Percentiles rank a stretch among this genome's conserved stretches.
phyloP scores from a whole-genome alignment of 768 basidiomycete species.

The Termitomyces sp. region DNA sequence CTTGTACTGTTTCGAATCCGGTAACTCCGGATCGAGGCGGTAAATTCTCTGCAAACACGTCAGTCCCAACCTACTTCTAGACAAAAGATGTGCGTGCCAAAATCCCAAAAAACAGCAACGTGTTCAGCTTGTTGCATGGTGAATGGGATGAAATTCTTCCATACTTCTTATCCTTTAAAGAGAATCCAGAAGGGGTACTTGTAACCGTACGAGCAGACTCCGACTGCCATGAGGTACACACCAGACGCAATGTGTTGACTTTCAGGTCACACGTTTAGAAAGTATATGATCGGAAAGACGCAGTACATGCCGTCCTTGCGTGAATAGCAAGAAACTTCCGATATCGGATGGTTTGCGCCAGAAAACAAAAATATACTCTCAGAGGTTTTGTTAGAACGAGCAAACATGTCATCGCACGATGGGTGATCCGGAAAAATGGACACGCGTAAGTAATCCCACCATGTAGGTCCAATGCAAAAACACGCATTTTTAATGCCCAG shows the following conservation, averaged over 20 bases:
- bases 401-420: not conserved
- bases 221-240: not conserved
- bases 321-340: not conserved
- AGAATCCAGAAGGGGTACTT: not conserved
- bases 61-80: not conserved
- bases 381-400: not conserved
- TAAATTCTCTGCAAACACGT: constrained; percentile 29
- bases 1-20: constrained; percentile 36
- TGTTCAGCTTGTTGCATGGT: constrained; percentile 27
- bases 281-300: not conserved
- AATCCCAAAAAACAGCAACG: constrained; percentile 35
- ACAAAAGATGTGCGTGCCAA: constrained; percentile 9
- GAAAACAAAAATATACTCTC: too few relatives aligned
- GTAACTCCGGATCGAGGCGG: constrained; percentile 26
- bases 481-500: not conserved
- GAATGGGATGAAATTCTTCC: not conserved
- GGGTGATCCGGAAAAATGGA: not conserved
- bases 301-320: too few relatives aligned
- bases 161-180: constrained; percentile 8
- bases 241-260: not conserved
- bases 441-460: not conserved
- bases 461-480: not conserved
- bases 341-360: not conserved
- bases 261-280: not conserved
- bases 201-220: not conserved